Base-by-base conservation (phyloP, 768 basidiomycete genomes). In the Gautieria morchelliformis region DNA sequence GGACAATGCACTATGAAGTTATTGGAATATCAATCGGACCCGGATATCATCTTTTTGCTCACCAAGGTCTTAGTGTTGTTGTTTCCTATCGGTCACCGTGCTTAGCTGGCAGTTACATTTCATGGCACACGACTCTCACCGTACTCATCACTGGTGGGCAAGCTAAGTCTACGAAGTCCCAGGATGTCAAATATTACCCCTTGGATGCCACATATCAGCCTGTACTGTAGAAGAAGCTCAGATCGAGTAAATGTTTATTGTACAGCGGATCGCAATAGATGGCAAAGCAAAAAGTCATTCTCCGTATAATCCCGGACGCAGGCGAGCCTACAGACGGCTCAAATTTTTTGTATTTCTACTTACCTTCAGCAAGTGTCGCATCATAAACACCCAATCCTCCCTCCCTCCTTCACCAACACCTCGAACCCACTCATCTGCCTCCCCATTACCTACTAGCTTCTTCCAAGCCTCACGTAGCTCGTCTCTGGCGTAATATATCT, bases 331-430 rank as follows among this genome's bases (percentile, higher is more conserved):
- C 14, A 37, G 10, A 37, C 10, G 9, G 35, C 35, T 37, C 35
- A 37, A 37, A 6, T 44, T 17, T 19, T 5, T 41, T 41, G 4
- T 17, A 17, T 44, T 44, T 17, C 17, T 22, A 10, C 35, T 44
- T 44, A 22, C 4, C 42, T 22, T 20, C 15, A 52, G 51, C 51
- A 52, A 52, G 17, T 32, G 35, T 22, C 37, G 17, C 51, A 52
- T 52, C 51, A 52, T 35, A 12, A 14, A 2, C 7, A 52, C 72
- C 88, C 88, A 90, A 60, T 88, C 84, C 33, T 78, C 67, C 5
- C 64, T 53, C 30, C 79, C 81, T 19, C 72, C 71, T 64, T 75
- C 67, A 1, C 87, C 87, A n/a, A 89, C 79, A 1, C 77, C 84
- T 53, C 69, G 70, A 22, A 87, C 73, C 82, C 82, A 87, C 17